Percentiles rank a stretch among this genome's conserved stretches.
Conservation (phyloP, 768 basidiomycete species). For the Boletus tylopilopsis region DNA sequence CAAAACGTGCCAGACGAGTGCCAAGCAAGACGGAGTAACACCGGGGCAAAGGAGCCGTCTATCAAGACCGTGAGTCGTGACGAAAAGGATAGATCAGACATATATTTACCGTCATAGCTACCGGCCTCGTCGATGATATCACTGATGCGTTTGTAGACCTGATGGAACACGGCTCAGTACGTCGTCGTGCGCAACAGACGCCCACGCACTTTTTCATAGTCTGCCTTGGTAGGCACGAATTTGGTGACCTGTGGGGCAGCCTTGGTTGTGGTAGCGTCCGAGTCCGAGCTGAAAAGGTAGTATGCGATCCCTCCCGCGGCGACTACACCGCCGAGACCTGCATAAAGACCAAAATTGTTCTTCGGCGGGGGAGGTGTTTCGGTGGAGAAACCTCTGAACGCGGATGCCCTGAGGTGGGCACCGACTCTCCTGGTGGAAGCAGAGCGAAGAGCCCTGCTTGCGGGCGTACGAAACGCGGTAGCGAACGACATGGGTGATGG, state of each 20-base stretch:
- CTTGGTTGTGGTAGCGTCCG: constrained; percentile 52
- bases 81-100: neutral
- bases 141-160: constrained; percentile 92
- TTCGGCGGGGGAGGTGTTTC: constrained; percentile 41
- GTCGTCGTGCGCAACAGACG: neutral
- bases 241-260: constrained; percentile 60
- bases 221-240: constrained; percentile 73
- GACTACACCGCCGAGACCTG: constrained; percentile 61
- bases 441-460: constrained; percentile 42
- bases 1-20: constrained; percentile 92
- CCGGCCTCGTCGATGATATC: constrained; percentile 66
- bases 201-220: constrained; percentile 77
- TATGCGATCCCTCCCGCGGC: constrained; percentile 61
- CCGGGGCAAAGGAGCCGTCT: constrained; percentile 90
- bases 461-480: constrained; percentile 44
- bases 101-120: constrained; percentile 72
- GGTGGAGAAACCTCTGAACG: constrained; percentile 61
- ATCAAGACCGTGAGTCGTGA: constrained; percentile 4
- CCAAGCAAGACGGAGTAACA: constrained; percentile 90
- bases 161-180: neutral
- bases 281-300: constrained; percentile 49
- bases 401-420: constrained; percentile 33
- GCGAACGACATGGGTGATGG: constrained; percentile 51
- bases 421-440: constrained; percentile 24
- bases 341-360: constrained; percentile 55